A percentile compares a stretch with the other conserved stretches of the same genome.
These are phyloP conservation scores for Colletotrichum endophyticum DNA, from an alignment of 2,329 filamentous ascomycete species.

Conservation along the genomic window DNA sequence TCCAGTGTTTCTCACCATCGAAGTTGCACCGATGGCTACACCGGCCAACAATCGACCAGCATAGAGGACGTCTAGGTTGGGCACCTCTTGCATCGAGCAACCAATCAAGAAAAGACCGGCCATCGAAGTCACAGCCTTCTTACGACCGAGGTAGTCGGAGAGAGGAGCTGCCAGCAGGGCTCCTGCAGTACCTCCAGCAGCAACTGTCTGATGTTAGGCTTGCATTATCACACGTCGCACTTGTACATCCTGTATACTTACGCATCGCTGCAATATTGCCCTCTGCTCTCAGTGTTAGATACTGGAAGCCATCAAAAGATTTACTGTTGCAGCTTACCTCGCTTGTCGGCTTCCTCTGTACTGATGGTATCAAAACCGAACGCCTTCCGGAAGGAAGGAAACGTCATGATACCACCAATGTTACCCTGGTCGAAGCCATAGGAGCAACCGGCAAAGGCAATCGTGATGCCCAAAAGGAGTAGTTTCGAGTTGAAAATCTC, in stretches of 20 bases:
- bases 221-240: too few relatives aligned
- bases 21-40: constrained; percentile 37
- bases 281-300: constrained; percentile 17
- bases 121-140: constrained; percentile 36
- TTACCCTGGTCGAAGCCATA: constrained; percentile 45
- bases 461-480: constrained; percentile 33
- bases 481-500: constrained; percentile 41
- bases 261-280: constrained; percentile 37
- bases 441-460: constrained; percentile 40
- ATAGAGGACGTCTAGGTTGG: constrained; percentile 37
- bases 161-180: constrained; percentile 39
- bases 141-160: constrained; percentile 40
- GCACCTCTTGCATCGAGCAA: constrained; percentile 38
- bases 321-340: not conserved
- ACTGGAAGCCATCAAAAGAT: not conserved
- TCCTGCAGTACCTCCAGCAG: constrained; percentile 40
- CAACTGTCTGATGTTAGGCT: constrained; percentile 25
- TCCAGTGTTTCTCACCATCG: constrained; percentile 27
- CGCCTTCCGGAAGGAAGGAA: constrained; percentile 37
- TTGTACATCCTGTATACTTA: constrained; percentile 13
- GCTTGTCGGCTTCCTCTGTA: constrained; percentile 29
- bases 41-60: constrained; percentile 40
- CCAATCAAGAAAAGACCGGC: constrained; percentile 36
- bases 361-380: constrained; percentile 37
- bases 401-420: constrained; percentile 41